Evolutionary conservation across 148 eudicot genomes (phyloP).

Genomic region (Camellia japonica): DNA sequence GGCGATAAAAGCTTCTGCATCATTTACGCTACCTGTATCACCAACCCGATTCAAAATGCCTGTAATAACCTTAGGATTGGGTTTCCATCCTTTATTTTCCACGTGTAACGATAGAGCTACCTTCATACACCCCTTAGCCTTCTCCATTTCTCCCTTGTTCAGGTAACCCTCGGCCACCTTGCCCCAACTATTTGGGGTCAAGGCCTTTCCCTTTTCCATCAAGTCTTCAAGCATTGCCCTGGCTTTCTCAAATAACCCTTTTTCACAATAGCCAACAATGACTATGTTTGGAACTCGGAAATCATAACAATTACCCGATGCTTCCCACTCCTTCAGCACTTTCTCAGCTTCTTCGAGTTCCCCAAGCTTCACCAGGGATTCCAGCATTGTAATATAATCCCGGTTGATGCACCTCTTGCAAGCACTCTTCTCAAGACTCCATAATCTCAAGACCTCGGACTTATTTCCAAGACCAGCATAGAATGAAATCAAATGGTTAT

Average conservation of each 20-base stretch:
- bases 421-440: slow-evolving; percentile 67
- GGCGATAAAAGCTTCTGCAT: slow-evolving; percentile 52
- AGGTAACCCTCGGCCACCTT: slow-evolving; percentile 49
- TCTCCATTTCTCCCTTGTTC: slow-evolving; percentile 49
- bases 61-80: slow-evolving; percentile 33
- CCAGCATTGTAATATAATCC: slow-evolving; percentile 67
- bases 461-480: slow-evolving; percentile 57
- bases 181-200: slow-evolving; percentile 55
- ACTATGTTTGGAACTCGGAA: slow-evolving; percentile 56
- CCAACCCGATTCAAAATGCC: slow-evolving; percentile 50
- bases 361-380: slow-evolving; percentile 60
- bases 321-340: slow-evolving; percentile 70
- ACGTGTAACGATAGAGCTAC: slow-evolving; percentile 38
- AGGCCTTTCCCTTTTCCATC: slow-evolving; percentile 33
- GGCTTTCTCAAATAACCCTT: slow-evolving; percentile 59
- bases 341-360: slow-evolving; percentile 66
- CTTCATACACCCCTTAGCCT: slow-evolving; percentile 51
- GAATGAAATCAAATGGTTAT: slow-evolving; percentile 74
- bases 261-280: slow-evolving; percentile 44
- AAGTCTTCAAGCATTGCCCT: slow-evolving; percentile 52
- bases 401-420: slow-evolving; percentile 65
- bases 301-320: slow-evolving; percentile 70
- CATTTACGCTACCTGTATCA: slow-evolving; percentile 49
- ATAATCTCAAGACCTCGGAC: slow-evolving; percentile 68
- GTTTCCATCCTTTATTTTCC: slow-evolving; percentile 57